Base-by-base conservation (phyloP, 768 basidiomycete genomes). In the Holtermannia corniformis region DNA sequence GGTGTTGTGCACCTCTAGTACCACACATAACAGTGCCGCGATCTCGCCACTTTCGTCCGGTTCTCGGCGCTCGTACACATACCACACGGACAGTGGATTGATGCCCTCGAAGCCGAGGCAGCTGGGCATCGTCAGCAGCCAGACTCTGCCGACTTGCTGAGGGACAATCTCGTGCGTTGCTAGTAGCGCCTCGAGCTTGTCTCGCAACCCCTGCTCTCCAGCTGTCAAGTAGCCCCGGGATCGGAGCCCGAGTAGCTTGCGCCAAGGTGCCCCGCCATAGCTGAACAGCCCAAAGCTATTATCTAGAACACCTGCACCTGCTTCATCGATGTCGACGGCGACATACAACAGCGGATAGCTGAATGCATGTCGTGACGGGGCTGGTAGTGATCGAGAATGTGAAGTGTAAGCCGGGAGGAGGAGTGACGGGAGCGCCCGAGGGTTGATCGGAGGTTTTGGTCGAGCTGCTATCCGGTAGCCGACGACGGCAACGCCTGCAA, bases 71-170 rank as follows among this genome's bases (percentile, higher is more conserved):
- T 37, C 19, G 62, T 85, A 85, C 61, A 80, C 78, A 57, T 80
- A 84, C 67, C 84, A 85, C 22, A 83, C 79, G 0, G 81, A 81
- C 41, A 85, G 70, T 0, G 85, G 85, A 54, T 85, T 85, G 49
- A 85, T 82, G 0, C 82, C 85, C 62, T 83, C 81, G 48, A 76
- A 78, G 0, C 84, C 84, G 24, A 82, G 53, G 48, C 80, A 79
- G 49, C 78, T 80, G 2, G 84, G 84, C 81, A 85, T 84, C 2
- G 84, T 83, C 71, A 86, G 73, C 75, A 86, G 78, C 82, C 83
- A 87, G 0, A 79, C 77, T 53, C 80, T 80, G 4, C 76, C 71
- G 4, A 83, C 45, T 0, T 52, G 37, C 3, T 49, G 48, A 10
- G 23, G n/a, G 5, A 32, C 23, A 23, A 60, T 24, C 0, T 53